phyloP scores from a whole-genome alignment of 257 asterid species.

The Plantago elongata region DNA sequence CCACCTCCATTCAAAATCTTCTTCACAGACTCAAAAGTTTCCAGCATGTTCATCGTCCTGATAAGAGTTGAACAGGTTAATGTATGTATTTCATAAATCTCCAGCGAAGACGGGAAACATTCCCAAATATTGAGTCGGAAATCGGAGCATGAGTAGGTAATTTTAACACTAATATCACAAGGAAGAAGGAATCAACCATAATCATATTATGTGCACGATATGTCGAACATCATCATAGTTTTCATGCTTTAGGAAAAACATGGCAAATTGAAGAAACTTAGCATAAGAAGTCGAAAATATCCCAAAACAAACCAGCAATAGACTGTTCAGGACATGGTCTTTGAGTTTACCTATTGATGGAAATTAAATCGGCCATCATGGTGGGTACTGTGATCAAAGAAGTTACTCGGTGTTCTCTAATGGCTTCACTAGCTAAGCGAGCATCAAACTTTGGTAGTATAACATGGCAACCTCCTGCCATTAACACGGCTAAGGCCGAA shows the following conservation, averaged over 20 bases:
- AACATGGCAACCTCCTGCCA: constrained; percentile 83
- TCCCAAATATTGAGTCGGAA: background rate
- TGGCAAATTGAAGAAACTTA: too few species aligned
- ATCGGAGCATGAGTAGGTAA: background rate
- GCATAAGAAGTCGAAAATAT: too few species aligned
- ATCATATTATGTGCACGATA: background rate
- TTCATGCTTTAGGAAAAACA: too few species aligned
- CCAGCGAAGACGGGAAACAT: too few species aligned
- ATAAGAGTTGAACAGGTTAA: background rate
- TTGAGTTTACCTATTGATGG: constrained; percentile 38
- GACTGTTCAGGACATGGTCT: too few species aligned
- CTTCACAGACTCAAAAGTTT: constrained; percentile 39
- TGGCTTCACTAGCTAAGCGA: constrained; percentile 47
- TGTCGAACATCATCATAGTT: too few species aligned
- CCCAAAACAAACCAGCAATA: too few species aligned
- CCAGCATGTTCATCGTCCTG: constrained; percentile 34
- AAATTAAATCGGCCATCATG: constrained; percentile 82
- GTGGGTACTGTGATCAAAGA: constrained; percentile 83
- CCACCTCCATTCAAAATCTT: constrained; percentile 92
- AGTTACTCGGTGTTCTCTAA: constrained; percentile 54
- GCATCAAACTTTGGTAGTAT: constrained; percentile 73
- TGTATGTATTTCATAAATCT: background rate
- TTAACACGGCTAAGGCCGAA: constrained; percentile 81
- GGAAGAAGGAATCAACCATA: background rate
- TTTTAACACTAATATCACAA: background rate